Evolutionary conservation across 2,329 filamentous ascomycete species (phyloP), one percentile per base, ranked within the genome.

Genomic region (Penicillium sp.): DNA sequence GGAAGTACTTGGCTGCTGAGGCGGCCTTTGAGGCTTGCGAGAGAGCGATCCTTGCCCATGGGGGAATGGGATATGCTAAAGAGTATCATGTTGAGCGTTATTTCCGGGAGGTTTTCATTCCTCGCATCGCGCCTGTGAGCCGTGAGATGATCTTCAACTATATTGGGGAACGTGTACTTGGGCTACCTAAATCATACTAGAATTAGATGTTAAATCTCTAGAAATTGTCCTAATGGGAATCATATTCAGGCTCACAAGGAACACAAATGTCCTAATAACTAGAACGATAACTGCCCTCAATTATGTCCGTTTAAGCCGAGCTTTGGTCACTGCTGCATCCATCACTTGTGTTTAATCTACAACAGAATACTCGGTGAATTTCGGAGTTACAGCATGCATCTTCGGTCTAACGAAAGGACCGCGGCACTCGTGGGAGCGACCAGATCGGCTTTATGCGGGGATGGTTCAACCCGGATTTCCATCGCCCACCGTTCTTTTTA

Each of bases 11-110:
- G n/a, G 82, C 82, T 10, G 82, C 81, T 0, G 83, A 85, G 61
- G 82, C 82, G 4, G 81, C 81, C 0, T 85, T 83, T 63, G 77
- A 72, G 9, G 80, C 82, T 0, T 84, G 81, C 60, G 83, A 85
- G 60, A 67, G 79, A 49, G 79, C 80, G n/a, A 77, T 83, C 3
- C 66, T 85, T 59, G 71, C 75, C 9, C 81, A 83, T 67, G 82
- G 82, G 16, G 82, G 82, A 0, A 85, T 84, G 82, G 82, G 82
- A 0, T 85, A 85, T 70, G 81, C 82, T 3, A 79, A 79, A 26
- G 83, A 85, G 59, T 85, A 83, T 62, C 78, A 85, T 64, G 82
- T 85, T 1, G 82, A 85, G 68, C 67, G 83, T 47, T 85, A 82
- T 68, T 63, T 85, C 39, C 70, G 83, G 36, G 83, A 85, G 62